Conservation (phyloP, 2,329 filamentous ascomycete species). For the Fusarium nodosum region DNA sequence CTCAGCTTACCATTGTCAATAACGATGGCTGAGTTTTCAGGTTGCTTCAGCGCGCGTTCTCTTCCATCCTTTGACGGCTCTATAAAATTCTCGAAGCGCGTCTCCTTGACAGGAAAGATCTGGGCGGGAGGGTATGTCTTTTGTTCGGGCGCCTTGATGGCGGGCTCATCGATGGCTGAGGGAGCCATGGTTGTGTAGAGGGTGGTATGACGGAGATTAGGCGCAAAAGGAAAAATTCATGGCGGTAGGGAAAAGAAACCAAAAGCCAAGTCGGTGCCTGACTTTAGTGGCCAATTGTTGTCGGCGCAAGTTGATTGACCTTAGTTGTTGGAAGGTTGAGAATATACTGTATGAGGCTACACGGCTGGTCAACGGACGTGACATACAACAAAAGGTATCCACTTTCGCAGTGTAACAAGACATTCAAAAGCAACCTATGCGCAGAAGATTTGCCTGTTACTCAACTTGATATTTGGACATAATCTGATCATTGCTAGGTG, state of each 20-base stretch:
- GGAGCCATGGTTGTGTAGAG: slow-evolving; percentile 62
- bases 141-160: slow-evolving; percentile 54
- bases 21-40: slow-evolving; percentile 81
- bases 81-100: slow-evolving; percentile 69
- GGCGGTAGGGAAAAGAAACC: slow-evolving; percentile 20
- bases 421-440: neutral
- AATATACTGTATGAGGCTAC: slow-evolving; percentile 53
- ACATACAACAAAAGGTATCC: slow-evolving; percentile 42
- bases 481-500: too few relatives aligned
- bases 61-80: slow-evolving; percentile 75
- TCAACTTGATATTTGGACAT: neutral
- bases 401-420: slow-evolving; percentile 21
- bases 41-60: slow-evolving; percentile 72
- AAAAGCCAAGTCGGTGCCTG: slow-evolving; percentile 23
- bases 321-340: slow-evolving; percentile 44
- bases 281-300: slow-evolving; percentile 49
- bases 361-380: slow-evolving; percentile 52
- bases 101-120: slow-evolving; percentile 73
- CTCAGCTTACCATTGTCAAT: slow-evolving; percentile 89
- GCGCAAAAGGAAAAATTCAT: slow-evolving; percentile 36
- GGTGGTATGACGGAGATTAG: slow-evolving; percentile 17
- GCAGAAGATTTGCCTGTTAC: neutral
- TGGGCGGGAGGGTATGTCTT: slow-evolving; percentile 66
- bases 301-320: slow-evolving; percentile 29
- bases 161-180: slow-evolving; percentile 64